Evolutionary conservation across 225 moss, liverwort and hornwort genomes (phyloP).

Genomic region (Sphagnum contortum): DNA sequence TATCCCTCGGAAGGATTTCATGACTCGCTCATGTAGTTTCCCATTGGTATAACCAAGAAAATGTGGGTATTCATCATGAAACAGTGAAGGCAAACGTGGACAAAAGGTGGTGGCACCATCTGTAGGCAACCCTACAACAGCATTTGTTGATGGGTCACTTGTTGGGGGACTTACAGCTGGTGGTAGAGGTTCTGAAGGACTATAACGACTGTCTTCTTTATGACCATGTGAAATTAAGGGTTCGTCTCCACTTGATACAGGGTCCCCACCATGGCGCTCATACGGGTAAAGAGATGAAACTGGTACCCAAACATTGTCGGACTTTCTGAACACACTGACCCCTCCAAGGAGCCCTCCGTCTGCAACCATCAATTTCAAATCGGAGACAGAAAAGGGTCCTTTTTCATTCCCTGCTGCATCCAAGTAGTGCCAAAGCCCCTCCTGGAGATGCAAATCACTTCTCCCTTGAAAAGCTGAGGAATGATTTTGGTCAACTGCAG

Average conservation of each 20-base stretch:
- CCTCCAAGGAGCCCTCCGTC: slow-evolving; percentile 42
- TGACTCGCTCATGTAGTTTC: slow-evolving; percentile 66
- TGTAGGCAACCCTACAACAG: slow-evolving; percentile 14
- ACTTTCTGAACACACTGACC: slow-evolving; percentile 62
- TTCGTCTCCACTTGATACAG: slow-evolving; percentile 13
- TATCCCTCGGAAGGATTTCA: slow-evolving; percentile 56
- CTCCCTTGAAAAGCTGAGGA: slow-evolving; percentile 29
- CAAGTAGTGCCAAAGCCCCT: slow-evolving; percentile 61
- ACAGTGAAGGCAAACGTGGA: slow-evolving; percentile 28
- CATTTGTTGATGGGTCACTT: slow-evolving; percentile 12
- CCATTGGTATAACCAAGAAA: slow-evolving; percentile 73
- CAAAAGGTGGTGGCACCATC: slow-evolving; percentile 9
- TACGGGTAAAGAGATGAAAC: slow-evolving; percentile 37
- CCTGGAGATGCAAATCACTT: slow-evolving; percentile 51
- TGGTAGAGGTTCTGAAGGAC: slow-evolving; percentile 17
- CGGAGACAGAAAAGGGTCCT: slow-evolving; percentile 51
- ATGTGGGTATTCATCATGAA: slow-evolving; percentile 64
- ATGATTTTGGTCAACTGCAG: slow-evolving; percentile 20
- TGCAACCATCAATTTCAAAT: slow-evolving; percentile 27
- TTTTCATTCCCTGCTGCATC: slow-evolving; percentile 66
- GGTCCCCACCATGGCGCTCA: slow-evolving; percentile 16
- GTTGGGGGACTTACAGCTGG: slow-evolving; percentile 10
- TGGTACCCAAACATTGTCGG: slow-evolving; percentile 64
- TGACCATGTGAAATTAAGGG: slow-evolving; percentile 6
- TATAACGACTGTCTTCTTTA: slow-evolving; percentile 14